phyloP scores from a whole-genome alignment of 306 rosid genomes.

The Psophocarpus tetragonolobus region DNA sequence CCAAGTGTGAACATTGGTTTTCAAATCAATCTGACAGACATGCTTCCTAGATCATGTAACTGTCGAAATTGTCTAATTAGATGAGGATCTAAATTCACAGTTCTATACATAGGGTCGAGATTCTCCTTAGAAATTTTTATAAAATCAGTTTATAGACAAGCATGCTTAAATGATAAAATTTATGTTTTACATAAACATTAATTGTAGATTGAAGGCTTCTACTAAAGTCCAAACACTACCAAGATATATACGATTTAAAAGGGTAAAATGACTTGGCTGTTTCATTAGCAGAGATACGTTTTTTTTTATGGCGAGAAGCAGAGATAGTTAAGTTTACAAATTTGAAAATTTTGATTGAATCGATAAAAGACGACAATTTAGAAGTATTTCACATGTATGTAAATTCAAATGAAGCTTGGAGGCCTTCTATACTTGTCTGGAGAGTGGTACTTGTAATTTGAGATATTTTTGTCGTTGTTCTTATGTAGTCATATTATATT shows the following conservation, averaged over 20 bases:
- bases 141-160: conserved; percentile 31
- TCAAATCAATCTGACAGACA: conserved; percentile 64
- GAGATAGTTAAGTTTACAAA: conserved; percentile 19
- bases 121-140: conserved; percentile 11
- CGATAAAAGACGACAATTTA: conserved; percentile 49
- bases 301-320: too few species aligned
- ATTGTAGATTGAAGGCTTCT: neutral
- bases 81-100: conserved; percentile 34
- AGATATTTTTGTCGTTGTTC: conserved; percentile 38
- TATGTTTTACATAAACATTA: neutral
- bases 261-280: neutral
- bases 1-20: conserved; percentile 30
- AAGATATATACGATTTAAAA: conserved; percentile 11
- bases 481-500: conserved; percentile 13
- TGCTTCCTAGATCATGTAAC: conserved; percentile 55
- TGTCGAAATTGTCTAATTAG: conserved; percentile 32
- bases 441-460: conserved; percentile 20
- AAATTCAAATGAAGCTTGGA: conserved; percentile 44
- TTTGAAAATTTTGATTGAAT: conserved; percentile 15
- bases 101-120: conserved; percentile 33
- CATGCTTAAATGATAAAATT: conserved; percentile 23
- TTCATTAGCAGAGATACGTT: neutral
- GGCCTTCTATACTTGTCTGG: neutral
- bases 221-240: neutral
- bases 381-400: conserved; percentile 37